Conservation (phyloP, 306 rosid species). For the Clitoria ternatea region DNA sequence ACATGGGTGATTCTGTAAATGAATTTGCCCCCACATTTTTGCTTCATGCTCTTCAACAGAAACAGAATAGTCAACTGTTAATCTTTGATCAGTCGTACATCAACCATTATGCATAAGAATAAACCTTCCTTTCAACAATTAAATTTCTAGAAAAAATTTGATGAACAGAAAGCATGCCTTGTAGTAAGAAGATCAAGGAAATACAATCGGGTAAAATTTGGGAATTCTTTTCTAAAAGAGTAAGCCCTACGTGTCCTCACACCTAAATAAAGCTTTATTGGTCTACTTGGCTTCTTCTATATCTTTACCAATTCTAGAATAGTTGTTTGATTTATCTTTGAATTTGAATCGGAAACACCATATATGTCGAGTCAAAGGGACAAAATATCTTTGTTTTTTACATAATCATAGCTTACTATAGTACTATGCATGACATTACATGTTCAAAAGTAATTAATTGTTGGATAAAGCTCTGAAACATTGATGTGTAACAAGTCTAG, state of each 20-base stretch:
- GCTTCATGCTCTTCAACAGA: no score
- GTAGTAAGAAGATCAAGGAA: not conserved
- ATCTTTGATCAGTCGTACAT: no score
- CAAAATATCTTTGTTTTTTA: not conserved
- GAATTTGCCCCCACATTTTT: no score
- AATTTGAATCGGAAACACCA: conserved; percentile 25
- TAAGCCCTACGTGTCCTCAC: not conserved
- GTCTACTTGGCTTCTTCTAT: conserved; percentile 28
- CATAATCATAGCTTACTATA: conserved; percentile 1
- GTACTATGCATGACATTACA: not conserved
- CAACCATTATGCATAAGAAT: not conserved
- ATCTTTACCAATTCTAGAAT: conserved; percentile 9
- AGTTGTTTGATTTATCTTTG: conserved; percentile 27
- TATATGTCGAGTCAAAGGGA: not conserved
- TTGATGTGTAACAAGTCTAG: not conserved
- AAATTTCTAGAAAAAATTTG: not conserved
- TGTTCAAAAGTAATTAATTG: not conserved
- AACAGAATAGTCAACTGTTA: not conserved
- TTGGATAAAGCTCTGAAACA: not conserved
- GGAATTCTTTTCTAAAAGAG: not conserved
- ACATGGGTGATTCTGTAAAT: no score
- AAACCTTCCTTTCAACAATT: not conserved
- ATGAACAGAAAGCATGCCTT: conserved; percentile 5
- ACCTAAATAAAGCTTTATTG: not conserved
- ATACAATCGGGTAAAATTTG: not conserved